Conservation (phyloP, 768 basidiomycete species). For the Lactifluus rugatus region DNA sequence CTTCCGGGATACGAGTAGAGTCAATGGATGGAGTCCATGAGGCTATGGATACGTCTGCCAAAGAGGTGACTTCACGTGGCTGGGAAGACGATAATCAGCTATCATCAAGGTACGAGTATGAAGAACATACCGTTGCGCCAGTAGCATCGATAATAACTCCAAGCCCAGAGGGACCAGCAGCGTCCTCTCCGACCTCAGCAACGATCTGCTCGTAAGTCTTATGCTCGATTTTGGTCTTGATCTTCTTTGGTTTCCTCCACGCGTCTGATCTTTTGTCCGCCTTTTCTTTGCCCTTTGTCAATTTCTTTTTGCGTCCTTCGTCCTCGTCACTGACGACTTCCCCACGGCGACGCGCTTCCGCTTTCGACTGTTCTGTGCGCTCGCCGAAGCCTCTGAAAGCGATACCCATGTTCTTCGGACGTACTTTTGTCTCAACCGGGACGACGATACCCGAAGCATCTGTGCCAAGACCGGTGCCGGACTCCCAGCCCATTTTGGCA, state of each 20-base stretch:
- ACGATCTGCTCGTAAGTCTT: conserved; percentile 97
- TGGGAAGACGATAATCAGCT: conserved; percentile 25
- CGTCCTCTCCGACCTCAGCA: conserved; percentile 68
- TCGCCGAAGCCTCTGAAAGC: conserved; percentile 83
- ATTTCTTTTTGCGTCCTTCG: conserved; percentile 38
- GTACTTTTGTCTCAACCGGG: conserved; percentile 75
- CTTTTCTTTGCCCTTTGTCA: conserved; percentile 42
- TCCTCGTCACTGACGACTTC: conserved; percentile 66
- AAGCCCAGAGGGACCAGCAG: conserved; percentile 37
- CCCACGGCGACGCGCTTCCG: conserved; percentile 67
- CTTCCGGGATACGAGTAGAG: conserved; percentile 83
- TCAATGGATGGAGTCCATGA: conserved; percentile 86
- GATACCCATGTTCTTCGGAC: conserved; percentile 81
- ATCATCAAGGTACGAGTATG: conserved; percentile 4
- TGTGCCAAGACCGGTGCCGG: conserved; percentile 69
- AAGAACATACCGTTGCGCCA: conserved; percentile 68
- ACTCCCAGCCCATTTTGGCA: conserved; percentile 91
- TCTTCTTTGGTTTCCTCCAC: conserved; percentile 82
- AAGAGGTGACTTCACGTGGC: conserved; percentile 80
- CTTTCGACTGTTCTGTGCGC: conserved; percentile 75
- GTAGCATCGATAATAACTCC: conserved; percentile 94
- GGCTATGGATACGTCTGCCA: conserved; percentile 65
- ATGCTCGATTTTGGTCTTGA: conserved; percentile 80
- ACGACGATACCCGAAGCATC: conserved; percentile 76
- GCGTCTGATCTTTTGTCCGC: conserved; percentile 48